A percentile compares a stretch with the other conserved stretches of the same genome.
Conservation (phyloP, 371 early-diverging fungal species). For the Amoeboradix gromovi region DNA sequence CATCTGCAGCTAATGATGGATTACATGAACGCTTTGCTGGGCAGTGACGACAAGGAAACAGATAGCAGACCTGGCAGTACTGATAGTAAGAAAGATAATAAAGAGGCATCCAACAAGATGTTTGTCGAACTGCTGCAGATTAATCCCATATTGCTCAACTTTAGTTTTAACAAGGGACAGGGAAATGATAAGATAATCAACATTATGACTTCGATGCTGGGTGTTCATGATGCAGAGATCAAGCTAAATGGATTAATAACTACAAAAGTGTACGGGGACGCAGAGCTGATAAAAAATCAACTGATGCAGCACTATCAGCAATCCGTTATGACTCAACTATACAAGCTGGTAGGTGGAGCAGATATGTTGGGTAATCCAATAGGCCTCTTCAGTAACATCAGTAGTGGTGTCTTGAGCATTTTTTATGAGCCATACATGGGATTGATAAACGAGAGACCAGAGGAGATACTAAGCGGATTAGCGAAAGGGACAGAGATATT, state of each 20-base stretch:
- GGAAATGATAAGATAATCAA: neutral
- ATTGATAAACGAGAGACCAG: constrained; percentile 70
- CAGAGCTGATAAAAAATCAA: constrained; percentile 39
- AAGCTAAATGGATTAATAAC: constrained; percentile 33
- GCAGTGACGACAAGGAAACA: neutral
- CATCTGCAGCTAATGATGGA: neutral
- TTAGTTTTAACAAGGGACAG: neutral
- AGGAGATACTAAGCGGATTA: constrained; percentile 74
- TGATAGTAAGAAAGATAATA: too few relatives aligned
- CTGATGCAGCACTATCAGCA: constrained; percentile 57
- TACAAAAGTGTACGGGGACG: constrained; percentile 51
- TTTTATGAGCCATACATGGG: constrained; percentile 42
- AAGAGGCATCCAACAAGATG: too few relatives aligned
- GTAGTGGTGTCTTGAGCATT: constrained; percentile 73
- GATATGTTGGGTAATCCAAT: constrained; percentile 93
- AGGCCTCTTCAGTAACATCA: constrained; percentile 70
- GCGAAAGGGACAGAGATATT: constrained; percentile 71
- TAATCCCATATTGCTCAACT: neutral
- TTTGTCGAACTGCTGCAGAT: neutral
- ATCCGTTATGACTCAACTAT: constrained; percentile 54
- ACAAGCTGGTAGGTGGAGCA: constrained; percentile 77
- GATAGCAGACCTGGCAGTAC: neutral
- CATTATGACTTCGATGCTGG: neutral
- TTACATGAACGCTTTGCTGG: neutral
- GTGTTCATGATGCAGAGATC: constrained; percentile 1